Conservation (phyloP, 805 yeast genomes). For the Myxozyma vanderwaltii region DNA sequence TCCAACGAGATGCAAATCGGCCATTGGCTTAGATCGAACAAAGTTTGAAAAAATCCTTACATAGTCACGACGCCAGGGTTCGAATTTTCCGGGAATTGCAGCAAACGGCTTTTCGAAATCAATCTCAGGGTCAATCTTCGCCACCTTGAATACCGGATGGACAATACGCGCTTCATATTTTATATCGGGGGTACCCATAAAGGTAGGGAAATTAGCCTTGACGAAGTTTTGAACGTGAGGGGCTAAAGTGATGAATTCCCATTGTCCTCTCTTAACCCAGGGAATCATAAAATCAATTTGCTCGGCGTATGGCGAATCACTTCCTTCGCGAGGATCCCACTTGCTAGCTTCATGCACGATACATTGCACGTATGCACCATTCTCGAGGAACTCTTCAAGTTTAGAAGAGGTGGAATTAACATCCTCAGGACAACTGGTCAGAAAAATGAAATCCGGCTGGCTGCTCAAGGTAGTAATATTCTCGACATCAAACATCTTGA, state of each 20-base stretch:
- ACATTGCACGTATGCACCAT: constrained; percentile 28
- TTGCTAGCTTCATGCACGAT: constrained; percentile 29
- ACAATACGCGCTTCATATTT: constrained; percentile 15
- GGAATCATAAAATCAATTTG: constrained; percentile 25
- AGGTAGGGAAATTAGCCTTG: constrained; percentile 22
- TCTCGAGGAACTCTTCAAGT: constrained; percentile 6
- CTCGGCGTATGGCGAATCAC: constrained; percentile 17
- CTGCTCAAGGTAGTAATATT: neutral
- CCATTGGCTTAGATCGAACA: constrained; percentile 10
- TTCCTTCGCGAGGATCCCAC: constrained; percentile 26
- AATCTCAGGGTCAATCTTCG: neutral
- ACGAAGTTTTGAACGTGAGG: constrained; percentile 28
- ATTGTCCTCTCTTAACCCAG: constrained; percentile 30
- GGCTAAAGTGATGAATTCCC: constrained; percentile 30
- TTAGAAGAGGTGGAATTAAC: constrained; percentile 8
- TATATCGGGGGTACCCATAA: constrained; percentile 10
- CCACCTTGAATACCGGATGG: constrained; percentile 27
- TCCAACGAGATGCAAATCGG: constrained; percentile 26
- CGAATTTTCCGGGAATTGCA: constrained; percentile 33
- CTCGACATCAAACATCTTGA: constrained; percentile 15
- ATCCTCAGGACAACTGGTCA: constrained; percentile 31
- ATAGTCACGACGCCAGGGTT: constrained; percentile 33
- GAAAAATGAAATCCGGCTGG: constrained; percentile 24
- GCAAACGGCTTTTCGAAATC: constrained; percentile 19
- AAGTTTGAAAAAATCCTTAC: constrained; percentile 21